Conservation (phyloP, 192 early-diverging fungal genomes). For the Backusella luteola region DNA sequence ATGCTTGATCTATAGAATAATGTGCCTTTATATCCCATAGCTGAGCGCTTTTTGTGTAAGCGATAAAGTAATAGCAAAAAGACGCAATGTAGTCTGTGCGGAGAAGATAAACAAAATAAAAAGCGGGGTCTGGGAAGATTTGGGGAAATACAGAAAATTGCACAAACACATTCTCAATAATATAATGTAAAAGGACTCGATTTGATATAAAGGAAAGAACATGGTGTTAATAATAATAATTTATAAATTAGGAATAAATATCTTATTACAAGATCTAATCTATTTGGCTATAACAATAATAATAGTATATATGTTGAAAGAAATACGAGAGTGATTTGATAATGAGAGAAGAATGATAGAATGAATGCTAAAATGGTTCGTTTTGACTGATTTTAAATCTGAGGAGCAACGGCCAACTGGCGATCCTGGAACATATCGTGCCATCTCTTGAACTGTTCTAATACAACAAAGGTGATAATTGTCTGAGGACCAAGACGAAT, state of each 20-base stretch:
- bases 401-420: conserved; percentile 3
- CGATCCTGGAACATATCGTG: conserved; percentile 5
- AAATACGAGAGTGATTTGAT: conserved; percentile 1
- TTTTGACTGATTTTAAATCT: conserved; percentile 1
- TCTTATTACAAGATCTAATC: background rate
- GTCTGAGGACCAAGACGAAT: conserved; percentile 81
- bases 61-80: background rate
- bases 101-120: background rate
- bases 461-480: conserved; percentile 75
- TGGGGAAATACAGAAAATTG: background rate
- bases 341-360: background rate
- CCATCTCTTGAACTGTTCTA: conserved; percentile 65
- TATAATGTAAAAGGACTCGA: background rate
- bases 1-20: background rate
- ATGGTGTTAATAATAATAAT: background rate
- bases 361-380: conserved; percentile 7
- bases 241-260: conserved; percentile 1
- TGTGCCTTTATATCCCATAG: background rate
- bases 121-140: conserved; percentile 1
- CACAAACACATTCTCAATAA: background rate
- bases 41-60: background rate
- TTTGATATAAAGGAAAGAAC: too few relatives aligned
- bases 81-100: background rate
- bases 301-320: background rate
- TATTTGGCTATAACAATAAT: background rate